phyloP scores from a whole-genome alignment of 306 rosid species.

The Begonia peltatifolia region DNA sequence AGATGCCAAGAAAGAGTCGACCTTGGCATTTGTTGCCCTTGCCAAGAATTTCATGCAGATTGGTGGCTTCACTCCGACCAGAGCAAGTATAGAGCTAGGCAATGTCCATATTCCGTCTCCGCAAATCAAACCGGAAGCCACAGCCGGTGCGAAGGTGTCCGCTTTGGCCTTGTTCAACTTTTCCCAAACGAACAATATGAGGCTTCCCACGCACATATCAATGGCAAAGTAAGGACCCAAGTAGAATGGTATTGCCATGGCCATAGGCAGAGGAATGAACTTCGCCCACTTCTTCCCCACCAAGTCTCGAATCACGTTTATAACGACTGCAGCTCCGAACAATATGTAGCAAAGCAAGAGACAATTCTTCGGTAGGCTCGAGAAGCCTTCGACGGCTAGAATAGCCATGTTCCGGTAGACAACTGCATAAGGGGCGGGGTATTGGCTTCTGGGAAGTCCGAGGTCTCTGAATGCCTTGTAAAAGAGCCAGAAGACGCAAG shows the following conservation, averaged over 20 bases:
- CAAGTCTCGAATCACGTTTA: constrained; percentile 51
- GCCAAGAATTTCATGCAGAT: constrained; percentile 3
- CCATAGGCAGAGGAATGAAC: constrained; percentile 83
- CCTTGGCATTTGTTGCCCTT: neutral
- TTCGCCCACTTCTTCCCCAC: constrained; percentile 45
- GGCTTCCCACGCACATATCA: constrained; percentile 3
- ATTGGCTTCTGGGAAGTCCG: constrained; percentile 65
- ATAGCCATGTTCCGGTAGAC: constrained; percentile 80
- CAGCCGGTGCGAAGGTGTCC: neutral
- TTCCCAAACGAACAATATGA: constrained; percentile 1
- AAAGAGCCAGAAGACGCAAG: constrained; percentile 4
- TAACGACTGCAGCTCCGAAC: constrained; percentile 44
- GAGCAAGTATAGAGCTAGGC: constrained; percentile 1
- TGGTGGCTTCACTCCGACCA: constrained; percentile 4
- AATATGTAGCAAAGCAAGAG: constrained; percentile 47
- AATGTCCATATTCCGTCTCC: constrained; percentile 5
- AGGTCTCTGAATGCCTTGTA: constrained; percentile 13
- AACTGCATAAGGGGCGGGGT: constrained; percentile 71
- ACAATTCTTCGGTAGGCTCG: constrained; percentile 73
- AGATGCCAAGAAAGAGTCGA: neutral
- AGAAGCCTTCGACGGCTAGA: constrained; percentile 58
- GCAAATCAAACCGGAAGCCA: constrained; percentile 5
- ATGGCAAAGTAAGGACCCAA: constrained; percentile 4
- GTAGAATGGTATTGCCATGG: constrained; percentile 17
- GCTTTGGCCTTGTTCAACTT: constrained; percentile 5